Percentiles rank a stretch among this genome's conserved stretches.
These are phyloP conservation scores for Pichia norvegensis DNA, from an alignment of 1,139 yeast species.

Conservation along the genomic window DNA sequence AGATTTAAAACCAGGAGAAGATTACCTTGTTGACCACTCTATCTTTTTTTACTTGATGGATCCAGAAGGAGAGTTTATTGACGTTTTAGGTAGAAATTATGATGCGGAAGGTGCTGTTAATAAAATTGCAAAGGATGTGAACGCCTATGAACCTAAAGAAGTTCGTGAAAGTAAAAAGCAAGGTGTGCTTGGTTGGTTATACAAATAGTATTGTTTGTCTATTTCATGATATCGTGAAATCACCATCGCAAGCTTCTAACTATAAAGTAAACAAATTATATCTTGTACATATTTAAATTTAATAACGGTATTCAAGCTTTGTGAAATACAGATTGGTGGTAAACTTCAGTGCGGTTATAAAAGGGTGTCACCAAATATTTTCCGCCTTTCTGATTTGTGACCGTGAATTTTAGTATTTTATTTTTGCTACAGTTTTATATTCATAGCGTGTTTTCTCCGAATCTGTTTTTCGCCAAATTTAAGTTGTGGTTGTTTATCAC, in stretches of 20 bases:
- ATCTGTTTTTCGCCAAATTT: background rate
- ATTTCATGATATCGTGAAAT: too few species aligned
- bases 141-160: constrained; percentile 64
- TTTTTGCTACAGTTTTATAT: background rate
- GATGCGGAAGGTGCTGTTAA: constrained; percentile 73
- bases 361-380: too few species aligned
- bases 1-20: constrained; percentile 88
- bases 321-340: too few species aligned
- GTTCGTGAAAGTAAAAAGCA: constrained; percentile 54
- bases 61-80: constrained; percentile 90
- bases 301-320: background rate
- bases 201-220: constrained; percentile 18
- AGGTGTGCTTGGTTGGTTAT: constrained; percentile 35
- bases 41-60: constrained; percentile 95
- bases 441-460: background rate
- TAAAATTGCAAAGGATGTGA: constrained; percentile 68
- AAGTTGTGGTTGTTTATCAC: background rate
- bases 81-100: constrained; percentile 88
- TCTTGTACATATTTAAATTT: background rate
- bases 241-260: too few species aligned
- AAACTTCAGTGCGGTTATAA: too few species aligned
- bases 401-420: too few species aligned
- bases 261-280: background rate
- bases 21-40: constrained; percentile 92
- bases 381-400: too few species aligned